Conservation (phyloP, 2,329 filamentous ascomycete genomes). For the Aspergillus quadricinctus region DNA sequence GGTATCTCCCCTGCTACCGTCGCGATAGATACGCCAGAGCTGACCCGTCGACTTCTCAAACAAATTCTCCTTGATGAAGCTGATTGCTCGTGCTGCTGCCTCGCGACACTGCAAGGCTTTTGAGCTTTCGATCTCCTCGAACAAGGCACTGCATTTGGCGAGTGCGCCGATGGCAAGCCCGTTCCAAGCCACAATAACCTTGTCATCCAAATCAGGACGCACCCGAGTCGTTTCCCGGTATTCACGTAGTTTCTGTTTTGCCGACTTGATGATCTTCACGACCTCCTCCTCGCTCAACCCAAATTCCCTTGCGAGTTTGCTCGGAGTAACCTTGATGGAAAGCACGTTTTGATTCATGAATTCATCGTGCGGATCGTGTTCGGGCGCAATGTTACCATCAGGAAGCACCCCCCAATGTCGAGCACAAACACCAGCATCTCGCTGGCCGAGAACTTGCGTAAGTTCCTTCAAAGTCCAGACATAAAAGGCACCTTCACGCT, state of each 20-base stretch:
- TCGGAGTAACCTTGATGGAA: slow-evolving; percentile 62
- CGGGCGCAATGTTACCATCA: slow-evolving; percentile 78
- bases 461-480: slow-evolving; percentile 90
- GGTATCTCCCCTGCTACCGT: slow-evolving; percentile 58
- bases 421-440: slow-evolving; percentile 69
- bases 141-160: slow-evolving; percentile 65
- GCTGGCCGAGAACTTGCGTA: slow-evolving; percentile 65
- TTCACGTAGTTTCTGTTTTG: slow-evolving; percentile 63
- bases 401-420: slow-evolving; percentile 79
- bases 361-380: slow-evolving; percentile 86
- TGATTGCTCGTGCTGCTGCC: slow-evolving; percentile 63
- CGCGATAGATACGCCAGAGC: slow-evolving; percentile 71
- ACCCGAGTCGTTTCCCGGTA: slow-evolving; percentile 71
- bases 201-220: slow-evolving; percentile 76
- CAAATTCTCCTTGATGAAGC: slow-evolving; percentile 68
- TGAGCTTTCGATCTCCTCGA: slow-evolving; percentile 57
- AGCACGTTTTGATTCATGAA: slow-evolving; percentile 92
- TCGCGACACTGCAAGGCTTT: slow-evolving; percentile 58
- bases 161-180: slow-evolving; percentile 81
- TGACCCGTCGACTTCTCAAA: slow-evolving; percentile 62
- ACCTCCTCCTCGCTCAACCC: slow-evolving; percentile 67
- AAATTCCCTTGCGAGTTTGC: slow-evolving; percentile 70
- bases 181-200: slow-evolving; percentile 83
- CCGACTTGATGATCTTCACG: slow-evolving; percentile 60
- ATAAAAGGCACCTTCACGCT: slow-evolving; percentile 89